These are phyloP conservation scores for Ascochyta rabiei DNA, from an alignment of 2,329 filamentous ascomycete genomes.

Conservation along the genomic window DNA sequence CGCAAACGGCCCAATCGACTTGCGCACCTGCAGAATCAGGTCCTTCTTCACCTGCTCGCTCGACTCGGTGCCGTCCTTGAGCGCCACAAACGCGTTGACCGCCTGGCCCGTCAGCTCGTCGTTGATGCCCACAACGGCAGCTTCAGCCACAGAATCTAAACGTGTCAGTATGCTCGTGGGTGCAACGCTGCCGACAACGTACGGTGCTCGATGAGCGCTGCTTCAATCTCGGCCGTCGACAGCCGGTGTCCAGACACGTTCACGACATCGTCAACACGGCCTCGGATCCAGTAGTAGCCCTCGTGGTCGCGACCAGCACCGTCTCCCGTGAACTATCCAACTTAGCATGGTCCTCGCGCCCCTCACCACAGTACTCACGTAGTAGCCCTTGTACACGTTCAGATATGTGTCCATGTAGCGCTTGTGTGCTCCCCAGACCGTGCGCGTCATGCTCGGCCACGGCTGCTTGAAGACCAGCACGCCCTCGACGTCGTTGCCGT, in stretches of 20 bases:
- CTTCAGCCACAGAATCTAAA: slow-evolving; percentile 78
- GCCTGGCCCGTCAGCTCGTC: slow-evolving; percentile 97
- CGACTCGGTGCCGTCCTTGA: slow-evolving; percentile 82
- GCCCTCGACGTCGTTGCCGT: slow-evolving; percentile 96
- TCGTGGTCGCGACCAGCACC: slow-evolving; percentile 96
- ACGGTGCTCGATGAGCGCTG: slow-evolving; percentile 90
- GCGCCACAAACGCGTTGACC: slow-evolving; percentile 92
- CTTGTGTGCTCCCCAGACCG: slow-evolving; percentile 97
- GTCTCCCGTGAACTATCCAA: slow-evolving; percentile 79
- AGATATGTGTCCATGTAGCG: slow-evolving; percentile 99
- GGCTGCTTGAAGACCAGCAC: slow-evolving; percentile 96
- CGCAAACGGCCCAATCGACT: slow-evolving; percentile 96
- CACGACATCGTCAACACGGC: slow-evolving; percentile 96
- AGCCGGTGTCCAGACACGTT: slow-evolving; percentile 96
- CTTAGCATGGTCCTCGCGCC: slow-evolving; percentile 24
- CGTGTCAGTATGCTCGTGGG: slow-evolving; percentile 24
- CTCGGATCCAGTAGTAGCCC: slow-evolving; percentile 99
- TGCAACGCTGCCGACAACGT: slow-evolving; percentile 29
- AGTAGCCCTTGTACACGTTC: slow-evolving; percentile 97
- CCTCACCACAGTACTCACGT: slow-evolving; percentile 65
- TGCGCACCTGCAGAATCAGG: slow-evolving; percentile 90
- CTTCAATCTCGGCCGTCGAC: slow-evolving; percentile 97
- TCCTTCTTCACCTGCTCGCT: slow-evolving; percentile 88
- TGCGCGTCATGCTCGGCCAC: slow-evolving; percentile 98
- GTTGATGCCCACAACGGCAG: slow-evolving; percentile 88